phyloP scores from a whole-genome alignment of 768 basidiomycete species.

The Rubroboletus pulcherrimus region DNA sequence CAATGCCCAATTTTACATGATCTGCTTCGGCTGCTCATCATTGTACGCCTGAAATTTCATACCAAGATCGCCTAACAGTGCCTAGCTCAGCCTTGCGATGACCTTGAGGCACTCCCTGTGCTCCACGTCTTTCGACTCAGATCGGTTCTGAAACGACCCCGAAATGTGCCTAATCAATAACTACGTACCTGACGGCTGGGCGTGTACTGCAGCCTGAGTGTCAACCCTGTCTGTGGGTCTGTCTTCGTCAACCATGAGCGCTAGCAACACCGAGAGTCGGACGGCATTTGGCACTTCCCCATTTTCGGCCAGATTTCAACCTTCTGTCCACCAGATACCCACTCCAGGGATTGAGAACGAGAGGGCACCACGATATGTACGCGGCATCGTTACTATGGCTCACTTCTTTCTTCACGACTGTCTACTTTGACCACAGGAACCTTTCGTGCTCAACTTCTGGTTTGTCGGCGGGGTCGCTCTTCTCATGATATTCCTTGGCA shows the following conservation, averaged over 20 bases:
- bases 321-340: conserved; percentile 49
- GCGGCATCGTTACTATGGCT: conserved; percentile 9
- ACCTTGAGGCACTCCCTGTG: conserved; percentile 6
- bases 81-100: neutral
- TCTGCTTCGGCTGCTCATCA: neutral
- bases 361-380: conserved; percentile 43
- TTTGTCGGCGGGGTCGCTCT: conserved; percentile 39
- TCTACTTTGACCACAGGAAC: conserved; percentile 20
- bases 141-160: neutral
- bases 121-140: conserved; percentile 2
- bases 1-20: neutral
- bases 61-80: neutral
- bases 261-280: neutral
- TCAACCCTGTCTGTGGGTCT: neutral
- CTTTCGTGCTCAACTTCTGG: conserved; percentile 34
- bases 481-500: conserved; percentile 36
- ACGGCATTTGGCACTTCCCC: neutral
- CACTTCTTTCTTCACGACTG: neutral
- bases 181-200: neutral
- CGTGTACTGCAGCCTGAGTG: neutral
- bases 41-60: neutral
- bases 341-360: conserved; percentile 33
- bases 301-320: conserved; percentile 37
- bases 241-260: conserved; percentile 5
- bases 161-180: neutral